Evolutionary conservation across 2,329 filamentous ascomycete genomes (phyloP), one percentile per base, ranked within the genome.

Genomic region (Cladorrhinum sp.): DNA sequence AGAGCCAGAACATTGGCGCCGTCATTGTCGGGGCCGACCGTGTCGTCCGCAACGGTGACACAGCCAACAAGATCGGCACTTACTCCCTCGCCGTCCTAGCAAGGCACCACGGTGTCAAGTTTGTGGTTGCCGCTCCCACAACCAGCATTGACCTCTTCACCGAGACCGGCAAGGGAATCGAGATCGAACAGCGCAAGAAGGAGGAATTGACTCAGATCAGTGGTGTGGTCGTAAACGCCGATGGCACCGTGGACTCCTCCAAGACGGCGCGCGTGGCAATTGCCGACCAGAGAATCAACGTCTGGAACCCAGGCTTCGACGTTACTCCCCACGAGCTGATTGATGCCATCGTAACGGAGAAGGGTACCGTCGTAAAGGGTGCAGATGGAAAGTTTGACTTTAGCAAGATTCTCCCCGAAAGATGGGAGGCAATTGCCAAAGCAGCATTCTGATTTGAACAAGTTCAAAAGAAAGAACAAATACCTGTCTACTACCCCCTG

Each of bases 301-400:
- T 98, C 8, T 99, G 95, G 93, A 99, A 99, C 73, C 95, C 95
- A 30, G 90, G 92, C 0, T 99, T 99, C 72, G 95, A 99, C 71
- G 91, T 99, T 33, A 99, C 95, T 9, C 94, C 95, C 0, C 86
- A 90, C 39, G 85, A 86, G 64, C 78, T 97, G 57, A 97, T 99
- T 66, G 95, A 99, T 74, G 92, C 90, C 1, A 89, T 99, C 61
- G 91, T 98, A 65, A 99, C 95, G 0, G 95, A 99, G 77, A 86
- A 89, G 68, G 94, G 94, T 0, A 90, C 92, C 7, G 86, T 96
- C 2, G 88, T 92, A 70, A 96, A 94, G 79, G 85, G 84, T 51
- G 73, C 77, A 2, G 80, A 88, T 61, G 92, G 91, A 1, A 78
- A 75, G 21, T 98, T 96, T 69, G 79, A 86, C 69, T 86, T 88